phyloP scores from a whole-genome alignment of 2,329 filamentous ascomycete species.

The Magnaporthales sp. region DNA sequence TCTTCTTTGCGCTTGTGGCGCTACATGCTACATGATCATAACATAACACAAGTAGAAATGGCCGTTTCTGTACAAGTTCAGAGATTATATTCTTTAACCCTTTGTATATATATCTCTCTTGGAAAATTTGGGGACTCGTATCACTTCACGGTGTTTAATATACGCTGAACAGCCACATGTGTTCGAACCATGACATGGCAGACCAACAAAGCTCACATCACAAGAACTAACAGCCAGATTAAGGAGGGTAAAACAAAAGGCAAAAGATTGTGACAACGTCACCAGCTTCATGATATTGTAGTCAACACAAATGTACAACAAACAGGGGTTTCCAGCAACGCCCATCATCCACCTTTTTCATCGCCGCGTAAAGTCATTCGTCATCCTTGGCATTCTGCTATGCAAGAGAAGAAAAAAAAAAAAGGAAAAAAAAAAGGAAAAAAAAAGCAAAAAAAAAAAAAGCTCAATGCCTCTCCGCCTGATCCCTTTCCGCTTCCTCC shows the following conservation, averaged over 20 bases:
- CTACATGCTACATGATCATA: no score
- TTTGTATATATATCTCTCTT: not conserved
- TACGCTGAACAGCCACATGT: not conserved
- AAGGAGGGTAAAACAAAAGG: not conserved
- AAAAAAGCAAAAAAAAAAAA: slow-evolving; percentile 1
- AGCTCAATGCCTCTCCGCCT: slow-evolving; percentile 51
- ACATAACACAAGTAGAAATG: not conserved
- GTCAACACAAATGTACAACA: not conserved
- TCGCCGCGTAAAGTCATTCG: not conserved
- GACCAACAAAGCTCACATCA: not conserved
- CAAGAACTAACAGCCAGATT: not conserved
- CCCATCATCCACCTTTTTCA: not conserved
- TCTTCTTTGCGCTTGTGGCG: not conserved
- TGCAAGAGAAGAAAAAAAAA: not conserved
- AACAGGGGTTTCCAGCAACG: not conserved
- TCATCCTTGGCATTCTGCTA: not conserved
- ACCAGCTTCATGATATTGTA: not conserved
- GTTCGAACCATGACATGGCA: not conserved
- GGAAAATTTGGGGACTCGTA: not conserved
- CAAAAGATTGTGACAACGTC: not conserved
- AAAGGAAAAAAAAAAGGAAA: not conserved
- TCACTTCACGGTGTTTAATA: not conserved
- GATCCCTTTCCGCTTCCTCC: slow-evolving; percentile 65
- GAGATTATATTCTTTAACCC: not conserved
- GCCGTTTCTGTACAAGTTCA: not conserved